A percentile compares a stretch with the other conserved stretches of the same genome.
phyloP scores from a whole-genome alignment of 805 yeast genomes.

The Lachancea fermentati region DNA sequence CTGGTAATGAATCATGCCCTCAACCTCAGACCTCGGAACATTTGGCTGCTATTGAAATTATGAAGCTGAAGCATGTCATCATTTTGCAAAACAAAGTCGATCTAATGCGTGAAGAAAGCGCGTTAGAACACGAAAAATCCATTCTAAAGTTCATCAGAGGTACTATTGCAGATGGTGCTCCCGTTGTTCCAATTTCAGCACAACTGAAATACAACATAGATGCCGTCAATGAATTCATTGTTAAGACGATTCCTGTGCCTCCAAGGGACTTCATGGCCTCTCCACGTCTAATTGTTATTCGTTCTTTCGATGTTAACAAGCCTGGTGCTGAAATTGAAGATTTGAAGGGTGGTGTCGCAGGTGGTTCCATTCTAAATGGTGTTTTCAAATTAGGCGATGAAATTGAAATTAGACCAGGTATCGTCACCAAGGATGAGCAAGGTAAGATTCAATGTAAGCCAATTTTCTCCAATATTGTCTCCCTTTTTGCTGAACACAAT shows the following conservation, averaged over 20 bases:
- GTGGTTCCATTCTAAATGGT: slow-evolving; percentile 96
- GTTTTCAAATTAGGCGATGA: slow-evolving; percentile 96
- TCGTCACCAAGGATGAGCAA: slow-evolving; percentile 88
- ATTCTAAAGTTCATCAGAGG: slow-evolving; percentile 91
- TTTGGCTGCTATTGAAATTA: slow-evolving; percentile 98
- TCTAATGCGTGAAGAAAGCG: slow-evolving; percentile 95
- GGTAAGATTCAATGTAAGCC: slow-evolving; percentile 92
- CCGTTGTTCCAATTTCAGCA: slow-evolving; percentile 97
- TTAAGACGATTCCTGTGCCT: slow-evolving; percentile 90
- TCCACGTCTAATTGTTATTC: slow-evolving; percentile 92
- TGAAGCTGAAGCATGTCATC: slow-evolving; percentile 95
- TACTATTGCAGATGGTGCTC: slow-evolving; percentile 98
- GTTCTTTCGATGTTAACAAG: slow-evolving; percentile 97
- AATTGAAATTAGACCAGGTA: slow-evolving; percentile 98
- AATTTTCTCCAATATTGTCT: slow-evolving; percentile 87
- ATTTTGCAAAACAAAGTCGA: slow-evolving; percentile 97
- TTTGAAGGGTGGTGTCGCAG: slow-evolving; percentile 99
- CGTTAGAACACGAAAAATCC: slow-evolving; percentile 90
- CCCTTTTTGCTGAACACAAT: slow-evolving; percentile 95
- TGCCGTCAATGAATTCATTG: slow-evolving; percentile 96
- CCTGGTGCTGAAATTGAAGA: slow-evolving; percentile 98
- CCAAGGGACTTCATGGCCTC: slow-evolving; percentile 89
- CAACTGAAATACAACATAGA: slow-evolving; percentile 98
- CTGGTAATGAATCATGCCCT: slow-evolving; percentile 99
- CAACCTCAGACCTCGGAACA: slow-evolving; percentile 99